These are phyloP conservation scores for Ophiostoma pallidulum DNA, from an alignment of 2,329 filamentous ascomycete genomes.

Conservation along the genomic window DNA sequence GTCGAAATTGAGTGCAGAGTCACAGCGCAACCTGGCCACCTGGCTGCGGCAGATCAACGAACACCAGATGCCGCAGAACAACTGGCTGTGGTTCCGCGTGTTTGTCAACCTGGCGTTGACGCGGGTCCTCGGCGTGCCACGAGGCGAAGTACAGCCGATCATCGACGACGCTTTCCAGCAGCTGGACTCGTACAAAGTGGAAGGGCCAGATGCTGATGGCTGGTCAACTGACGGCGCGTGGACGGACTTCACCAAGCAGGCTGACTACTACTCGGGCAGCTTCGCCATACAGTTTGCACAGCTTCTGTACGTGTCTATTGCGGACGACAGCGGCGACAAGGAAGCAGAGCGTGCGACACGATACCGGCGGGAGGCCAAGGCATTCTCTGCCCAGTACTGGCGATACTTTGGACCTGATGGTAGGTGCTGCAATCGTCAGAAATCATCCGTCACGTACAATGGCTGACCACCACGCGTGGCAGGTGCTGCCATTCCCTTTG, in stretches of 20 bases:
- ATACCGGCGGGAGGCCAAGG: slow-evolving; percentile 24
- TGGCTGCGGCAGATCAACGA: slow-evolving; percentile 15
- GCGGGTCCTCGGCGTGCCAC: not conserved
- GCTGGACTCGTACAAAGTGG: slow-evolving; percentile 14
- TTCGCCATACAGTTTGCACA: slow-evolving; percentile 24
- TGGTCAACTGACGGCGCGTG: slow-evolving; percentile 16
- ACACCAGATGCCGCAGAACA: slow-evolving; percentile 15
- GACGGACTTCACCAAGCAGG: slow-evolving; percentile 11
- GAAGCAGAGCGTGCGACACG: slow-evolving; percentile 26
- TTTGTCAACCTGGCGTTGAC: slow-evolving; percentile 15
- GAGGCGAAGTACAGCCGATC: not conserved
- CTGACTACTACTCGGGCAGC: slow-evolving; percentile 19
- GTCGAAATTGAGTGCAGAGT: slow-evolving; percentile 18
- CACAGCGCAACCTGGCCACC: slow-evolving; percentile 23
- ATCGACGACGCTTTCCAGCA: slow-evolving; percentile 12
- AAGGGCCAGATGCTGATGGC: slow-evolving; percentile 6
- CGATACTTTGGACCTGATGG: slow-evolving; percentile 35
- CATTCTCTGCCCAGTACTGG: slow-evolving; percentile 31
- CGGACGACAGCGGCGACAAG: slow-evolving; percentile 25
- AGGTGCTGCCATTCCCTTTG: slow-evolving; percentile 37
- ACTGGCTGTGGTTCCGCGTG: slow-evolving; percentile 18
- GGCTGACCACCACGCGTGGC: too few species aligned
- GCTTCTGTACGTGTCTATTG: slow-evolving; percentile 30
- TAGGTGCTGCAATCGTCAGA: too few species aligned
- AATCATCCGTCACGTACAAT: too few species aligned